These are phyloP conservation scores for Mollisiaceae sp. DNA, from an alignment of 2,329 filamentous ascomycete species.

Conservation along the genomic window DNA sequence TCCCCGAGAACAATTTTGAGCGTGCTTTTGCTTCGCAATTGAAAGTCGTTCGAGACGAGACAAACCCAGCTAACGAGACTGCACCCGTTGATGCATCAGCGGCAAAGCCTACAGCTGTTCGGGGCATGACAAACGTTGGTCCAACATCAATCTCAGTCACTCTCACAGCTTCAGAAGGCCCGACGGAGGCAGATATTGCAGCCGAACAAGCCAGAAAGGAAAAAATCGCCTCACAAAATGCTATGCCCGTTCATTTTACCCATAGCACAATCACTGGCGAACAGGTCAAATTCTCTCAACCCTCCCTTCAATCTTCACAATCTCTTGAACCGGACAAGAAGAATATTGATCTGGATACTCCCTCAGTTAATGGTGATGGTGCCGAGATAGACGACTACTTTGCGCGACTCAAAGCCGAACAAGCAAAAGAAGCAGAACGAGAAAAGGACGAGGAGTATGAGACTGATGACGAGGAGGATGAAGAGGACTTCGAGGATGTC, in stretches of 20 bases:
- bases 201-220: slow-evolving; percentile 69
- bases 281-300: slow-evolving; percentile 56
- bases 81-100: slow-evolving; percentile 59
- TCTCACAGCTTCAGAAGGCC: slow-evolving; percentile 69
- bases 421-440: slow-evolving; percentile 54
- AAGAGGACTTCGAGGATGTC: slow-evolving; percentile 55
- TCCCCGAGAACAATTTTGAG: slow-evolving; percentile 78
- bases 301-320: slow-evolving; percentile 44
- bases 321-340: slow-evolving; percentile 54
- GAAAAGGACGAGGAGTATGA: slow-evolving; percentile 58
- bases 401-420: slow-evolving; percentile 66
- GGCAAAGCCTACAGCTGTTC: slow-evolving; percentile 69
- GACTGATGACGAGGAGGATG: slow-evolving; percentile 53
- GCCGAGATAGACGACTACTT: slow-evolving; percentile 71
- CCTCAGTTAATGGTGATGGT: slow-evolving; percentile 55
- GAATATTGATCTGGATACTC: slow-evolving; percentile 45
- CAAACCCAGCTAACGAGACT: slow-evolving; percentile 66
- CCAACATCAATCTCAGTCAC: slow-evolving; percentile 73
- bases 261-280: slow-evolving; percentile 71
- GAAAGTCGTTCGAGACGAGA: slow-evolving; percentile 69
- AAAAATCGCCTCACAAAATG: slow-evolving; percentile 70
- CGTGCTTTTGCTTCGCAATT: slow-evolving; percentile 66
- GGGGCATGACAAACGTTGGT: slow-evolving; percentile 68
- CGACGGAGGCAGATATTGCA: slow-evolving; percentile 68
- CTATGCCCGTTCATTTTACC: slow-evolving; percentile 73